Conservation (phyloP, 192 early-diverging fungal species). For the Coemansia sp. region DNA sequence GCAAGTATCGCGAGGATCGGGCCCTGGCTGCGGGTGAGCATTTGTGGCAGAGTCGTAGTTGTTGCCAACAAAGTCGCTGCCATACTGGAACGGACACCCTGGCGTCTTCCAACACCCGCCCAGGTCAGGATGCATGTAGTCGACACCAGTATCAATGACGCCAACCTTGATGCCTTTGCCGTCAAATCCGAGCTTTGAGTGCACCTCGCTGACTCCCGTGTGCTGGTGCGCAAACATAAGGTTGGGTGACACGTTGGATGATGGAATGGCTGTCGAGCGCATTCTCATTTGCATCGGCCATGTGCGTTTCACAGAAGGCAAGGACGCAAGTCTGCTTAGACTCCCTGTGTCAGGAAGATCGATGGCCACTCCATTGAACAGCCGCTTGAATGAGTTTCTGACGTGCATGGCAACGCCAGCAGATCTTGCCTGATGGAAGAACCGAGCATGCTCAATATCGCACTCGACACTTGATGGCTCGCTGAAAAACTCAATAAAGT, state of each 20-base stretch:
- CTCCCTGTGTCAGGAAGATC: conserved; percentile 35
- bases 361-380: conserved; percentile 55
- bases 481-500: conserved; percentile 49
- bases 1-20: conserved; percentile 62
- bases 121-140: conserved; percentile 54
- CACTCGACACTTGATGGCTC: conserved; percentile 40
- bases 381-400: conserved; percentile 40
- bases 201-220: conserved; percentile 60
- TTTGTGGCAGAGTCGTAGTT: conserved; percentile 44
- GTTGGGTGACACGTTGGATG: conserved; percentile 42
- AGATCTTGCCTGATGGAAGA: conserved; percentile 16
- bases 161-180: conserved; percentile 62
- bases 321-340: conserved; percentile 30
- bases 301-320: conserved; percentile 39
- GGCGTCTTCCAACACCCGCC: conserved; percentile 58
- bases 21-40: conserved; percentile 47
- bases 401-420: conserved; percentile 35
- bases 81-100: conserved; percentile 63
- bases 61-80: conserved; percentile 65
- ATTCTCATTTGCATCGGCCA: conserved; percentile 54
- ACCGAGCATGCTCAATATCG: conserved; percentile 32
- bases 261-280: conserved; percentile 40
- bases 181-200: conserved; percentile 56
- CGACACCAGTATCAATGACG: conserved; percentile 54
- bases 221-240: conserved; percentile 58